Base-by-base conservation (phyloP, 2,329 filamentous ascomycete species). In the Penicillium sp. region DNA sequence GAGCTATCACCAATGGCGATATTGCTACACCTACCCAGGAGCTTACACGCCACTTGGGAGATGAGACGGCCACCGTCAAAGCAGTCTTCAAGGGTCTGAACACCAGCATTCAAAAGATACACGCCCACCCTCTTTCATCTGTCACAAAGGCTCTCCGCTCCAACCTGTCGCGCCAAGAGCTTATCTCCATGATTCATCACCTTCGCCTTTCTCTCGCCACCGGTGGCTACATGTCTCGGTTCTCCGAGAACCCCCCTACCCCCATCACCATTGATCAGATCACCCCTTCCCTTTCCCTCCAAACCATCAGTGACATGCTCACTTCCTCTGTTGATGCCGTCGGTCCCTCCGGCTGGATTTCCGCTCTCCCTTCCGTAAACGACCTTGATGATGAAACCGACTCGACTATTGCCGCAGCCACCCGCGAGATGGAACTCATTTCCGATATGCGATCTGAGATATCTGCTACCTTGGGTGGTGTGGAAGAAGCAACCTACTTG, bases 361-460 rank as follows among this genome's bases (percentile, higher is more conserved):
- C 76, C 10, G 76, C 74, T 16, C 55, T 67, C n/a, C 66, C 71
- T 6, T 66, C 64, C 19, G 64, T 73, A 31, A 66, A 70, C 42
- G 72, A 71, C 19, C 57, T 65, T 11, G 60, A 60, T 31, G 60
- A 61, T 29, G 62, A 62, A 7, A 60, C 64, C 3, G 63, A 62
- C 22, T 58, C 59, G 7, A 57, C 50, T 19, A 51, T 59, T 27
- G 60, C 58, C 22, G 63, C 67, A 22, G 60, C 70, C 29, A 69
- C 67, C 37, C 72, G 76, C 55, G 76, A 79, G 55, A 70, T 74
- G 35, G 76, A 79, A 43, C 69, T 80, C 14, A 74, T 81, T 50
- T 71, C 76, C 16, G 77, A 81, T 48, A 76, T 81, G 71, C 75
- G 78, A 57, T 76, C 78, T 4, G 79, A 81, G 60, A 71, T 81